Conservation (phyloP, 2,329 filamentous ascomycete species). For the Aureobasidium sp. region DNA sequence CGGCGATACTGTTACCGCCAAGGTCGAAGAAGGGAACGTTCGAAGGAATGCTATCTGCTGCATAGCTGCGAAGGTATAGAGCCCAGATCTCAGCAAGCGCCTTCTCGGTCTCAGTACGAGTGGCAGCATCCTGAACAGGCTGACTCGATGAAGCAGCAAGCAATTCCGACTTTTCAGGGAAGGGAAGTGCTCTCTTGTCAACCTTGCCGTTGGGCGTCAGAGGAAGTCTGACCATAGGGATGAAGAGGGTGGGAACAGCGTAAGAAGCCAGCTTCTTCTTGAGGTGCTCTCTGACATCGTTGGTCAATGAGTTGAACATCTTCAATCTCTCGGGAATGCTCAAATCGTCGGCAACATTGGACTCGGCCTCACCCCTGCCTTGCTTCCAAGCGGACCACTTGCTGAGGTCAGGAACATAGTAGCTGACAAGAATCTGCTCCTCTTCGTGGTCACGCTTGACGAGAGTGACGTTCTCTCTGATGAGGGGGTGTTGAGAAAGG, state of each 20-base stretch:
- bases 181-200: conserved; percentile 69
- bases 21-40: conserved; percentile 66
- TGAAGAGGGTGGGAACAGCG: conserved; percentile 66
- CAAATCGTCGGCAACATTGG: conserved; percentile 19
- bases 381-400: conserved; percentile 64
- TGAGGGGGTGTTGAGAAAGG: conserved; percentile 61
- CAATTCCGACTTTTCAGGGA: conserved; percentile 65
- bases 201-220: conserved; percentile 83
- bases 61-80: conserved; percentile 56
- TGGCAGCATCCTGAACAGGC: conserved; percentile 35
- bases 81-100: conserved; percentile 66
- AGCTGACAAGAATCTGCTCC: conserved; percentile 79
- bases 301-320: conserved; percentile 52
- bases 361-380: conserved; percentile 20
- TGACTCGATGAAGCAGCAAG: conserved; percentile 39
- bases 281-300: conserved; percentile 57
- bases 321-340: conserved; percentile 35
- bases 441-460: conserved; percentile 77
- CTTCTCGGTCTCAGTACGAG: conserved; percentile 51
- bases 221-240: conserved; percentile 63
- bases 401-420: conserved; percentile 73
- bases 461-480: conserved; percentile 79
- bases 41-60: conserved; percentile 56
- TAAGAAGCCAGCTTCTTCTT: conserved; percentile 64
- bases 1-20: conserved; percentile 72